These are phyloP conservation scores for Euphorbia peplus DNA, from an alignment of 345 rosid species.

Conservation along the genomic window DNA sequence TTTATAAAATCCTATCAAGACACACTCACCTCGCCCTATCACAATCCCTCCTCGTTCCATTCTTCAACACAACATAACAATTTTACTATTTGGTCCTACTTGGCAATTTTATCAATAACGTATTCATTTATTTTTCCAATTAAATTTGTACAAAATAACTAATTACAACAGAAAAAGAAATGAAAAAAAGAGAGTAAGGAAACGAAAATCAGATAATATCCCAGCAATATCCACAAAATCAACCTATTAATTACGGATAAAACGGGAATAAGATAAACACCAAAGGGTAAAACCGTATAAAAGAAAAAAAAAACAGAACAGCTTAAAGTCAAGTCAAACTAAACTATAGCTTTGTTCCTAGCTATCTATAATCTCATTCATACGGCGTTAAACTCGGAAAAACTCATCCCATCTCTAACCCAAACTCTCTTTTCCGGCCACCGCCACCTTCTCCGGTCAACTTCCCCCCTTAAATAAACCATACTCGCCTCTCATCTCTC, in stretches of 20 bases:
- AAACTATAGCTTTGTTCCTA: not conserved
- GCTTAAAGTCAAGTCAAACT: slow-evolving; percentile 18
- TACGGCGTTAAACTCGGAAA: slow-evolving; percentile 23
- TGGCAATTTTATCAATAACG: too few species aligned
- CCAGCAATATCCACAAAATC: too few species aligned
- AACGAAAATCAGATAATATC: not conserved
- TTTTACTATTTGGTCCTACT: too few species aligned
- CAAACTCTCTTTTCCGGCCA: not conserved
- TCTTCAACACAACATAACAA: too few species aligned
- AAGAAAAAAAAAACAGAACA: not conserved
- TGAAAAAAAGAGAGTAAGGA: not conserved
- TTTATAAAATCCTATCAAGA: too few species aligned
- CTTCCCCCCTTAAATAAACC: slow-evolving; percentile 10
- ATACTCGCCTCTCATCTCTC: not conserved
- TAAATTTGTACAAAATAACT: too few species aligned
- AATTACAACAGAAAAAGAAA: not conserved
- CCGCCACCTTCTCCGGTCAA: not conserved
- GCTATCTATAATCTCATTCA: not conserved
- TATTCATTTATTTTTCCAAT: too few species aligned
- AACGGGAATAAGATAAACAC: too few species aligned
- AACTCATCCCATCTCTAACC: not conserved
- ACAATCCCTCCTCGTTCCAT: too few species aligned
- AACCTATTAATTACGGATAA: too few species aligned
- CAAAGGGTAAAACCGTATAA: not conserved
- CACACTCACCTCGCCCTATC: too few species aligned